Percentiles rank a stretch among this genome's conserved stretches.
These are phyloP conservation scores for Ministeria vibrans DNA, from an alignment of 78 protist genomes.

Conservation along the genomic window DNA sequence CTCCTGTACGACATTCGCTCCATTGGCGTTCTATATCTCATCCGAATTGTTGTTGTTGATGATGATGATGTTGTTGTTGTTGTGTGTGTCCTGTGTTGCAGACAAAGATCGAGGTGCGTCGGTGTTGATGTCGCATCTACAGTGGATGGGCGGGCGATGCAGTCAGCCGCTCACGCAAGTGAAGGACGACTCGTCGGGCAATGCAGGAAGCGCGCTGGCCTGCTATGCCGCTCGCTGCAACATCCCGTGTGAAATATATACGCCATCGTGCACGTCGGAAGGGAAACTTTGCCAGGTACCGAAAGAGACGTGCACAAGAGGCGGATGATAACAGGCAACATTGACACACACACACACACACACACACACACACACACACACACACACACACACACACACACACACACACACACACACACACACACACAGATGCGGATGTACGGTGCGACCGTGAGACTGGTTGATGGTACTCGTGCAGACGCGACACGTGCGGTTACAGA, in stretches of 20 bases:
- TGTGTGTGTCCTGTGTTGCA: too few relatives aligned
- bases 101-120: constrained; percentile 12
- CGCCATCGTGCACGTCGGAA: not conserved
- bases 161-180: not conserved
- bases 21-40: too few relatives aligned
- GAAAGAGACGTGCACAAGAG: too few relatives aligned
- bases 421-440: not conserved
- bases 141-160: not conserved
- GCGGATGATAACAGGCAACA: too few relatives aligned
- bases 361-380: too few relatives aligned
- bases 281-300: too few relatives aligned
- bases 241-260: not conserved
- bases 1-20: too few relatives aligned
- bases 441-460: not conserved
- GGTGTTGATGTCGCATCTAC: constrained; percentile 6
- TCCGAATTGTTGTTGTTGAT: too few relatives aligned
- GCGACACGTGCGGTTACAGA: not conserved
- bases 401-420: too few relatives aligned
- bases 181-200: constrained; percentile 12
- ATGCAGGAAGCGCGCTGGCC: constrained; percentile 8
- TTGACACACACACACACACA: too few relatives aligned
- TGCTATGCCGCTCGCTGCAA: not conserved
- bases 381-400: too few relatives aligned
- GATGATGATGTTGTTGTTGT: too few relatives aligned
- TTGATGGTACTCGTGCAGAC: constrained; percentile 1